Evolutionary conservation across 2,329 filamentous ascomycete genomes (phyloP).

Genomic region (Podosphaera xanthii): DNA sequence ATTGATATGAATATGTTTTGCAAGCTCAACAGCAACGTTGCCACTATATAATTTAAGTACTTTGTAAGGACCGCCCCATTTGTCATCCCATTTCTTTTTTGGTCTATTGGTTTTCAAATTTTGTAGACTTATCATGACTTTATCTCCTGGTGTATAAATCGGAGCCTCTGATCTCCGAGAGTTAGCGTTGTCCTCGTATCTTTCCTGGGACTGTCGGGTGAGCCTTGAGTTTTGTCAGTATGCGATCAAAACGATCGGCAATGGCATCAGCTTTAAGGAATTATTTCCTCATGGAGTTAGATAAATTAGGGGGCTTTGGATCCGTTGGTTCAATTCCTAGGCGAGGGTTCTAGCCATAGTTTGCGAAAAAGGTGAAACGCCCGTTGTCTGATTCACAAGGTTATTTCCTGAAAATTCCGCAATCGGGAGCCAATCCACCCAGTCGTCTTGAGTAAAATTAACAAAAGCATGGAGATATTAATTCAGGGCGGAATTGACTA

Average conservation of each 20-base stretch:
- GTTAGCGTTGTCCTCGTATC: neutral
- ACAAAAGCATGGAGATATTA: too few species aligned
- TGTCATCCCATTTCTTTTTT: conserved; percentile 1
- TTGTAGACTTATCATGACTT: neutral
- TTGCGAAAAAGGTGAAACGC: conserved; percentile 6
- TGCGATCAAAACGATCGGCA: neutral
- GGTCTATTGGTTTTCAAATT: conserved; percentile 1
- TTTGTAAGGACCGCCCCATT: neutral
- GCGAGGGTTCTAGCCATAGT: neutral
- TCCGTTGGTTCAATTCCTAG: neutral
- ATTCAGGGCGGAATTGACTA: too few species aligned
- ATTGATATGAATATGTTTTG: neutral
- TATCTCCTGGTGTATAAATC: neutral
- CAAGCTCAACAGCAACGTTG: neutral
- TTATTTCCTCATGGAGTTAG: neutral
- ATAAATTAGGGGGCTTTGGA: neutral
- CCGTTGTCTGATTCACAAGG: conserved; percentile 1
- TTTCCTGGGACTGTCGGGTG: neutral
- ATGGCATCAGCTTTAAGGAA: neutral
- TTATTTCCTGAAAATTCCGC: conserved; percentile 7
- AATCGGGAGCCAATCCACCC: too few species aligned
- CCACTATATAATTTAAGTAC: neutral
- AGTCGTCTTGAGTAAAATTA: too few species aligned
- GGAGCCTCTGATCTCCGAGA: neutral
- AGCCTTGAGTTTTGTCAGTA: neutral